These are phyloP conservation scores for Apiosordaria backusii DNA, from an alignment of 495 filamentous ascomycete genomes.

Conservation along the genomic window DNA sequence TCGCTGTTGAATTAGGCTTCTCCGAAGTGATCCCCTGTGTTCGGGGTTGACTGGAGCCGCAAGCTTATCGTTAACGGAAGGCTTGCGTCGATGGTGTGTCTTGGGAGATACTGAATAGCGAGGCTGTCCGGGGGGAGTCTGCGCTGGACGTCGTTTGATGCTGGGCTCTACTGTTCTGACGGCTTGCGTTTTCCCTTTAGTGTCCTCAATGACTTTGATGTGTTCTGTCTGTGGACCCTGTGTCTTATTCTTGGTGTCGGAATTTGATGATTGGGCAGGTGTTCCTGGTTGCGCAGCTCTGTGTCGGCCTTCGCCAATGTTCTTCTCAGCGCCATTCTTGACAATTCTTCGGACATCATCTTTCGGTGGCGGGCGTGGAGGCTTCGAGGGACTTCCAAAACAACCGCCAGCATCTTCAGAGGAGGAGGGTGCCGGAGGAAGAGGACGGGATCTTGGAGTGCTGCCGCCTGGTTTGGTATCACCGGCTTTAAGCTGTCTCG, in stretches of 20 bases:
- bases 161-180: background rate
- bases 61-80: conserved; percentile 19
- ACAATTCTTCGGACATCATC: background rate
- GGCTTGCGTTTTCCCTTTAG: background rate
- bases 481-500: conserved; percentile 9
- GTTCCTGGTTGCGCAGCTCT: background rate
- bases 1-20: conserved; percentile 37
- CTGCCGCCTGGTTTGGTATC: background rate
- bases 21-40: conserved; percentile 35
- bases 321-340: conserved; percentile 15
- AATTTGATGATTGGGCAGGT: background rate
- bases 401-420: conserved; percentile 18
- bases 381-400: conserved; percentile 19
- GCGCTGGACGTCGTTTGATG: conserved; percentile 16
- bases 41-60: conserved; percentile 31
- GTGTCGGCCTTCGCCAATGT: conserved; percentile 10
- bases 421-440: background rate
- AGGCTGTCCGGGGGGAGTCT: conserved; percentile 6
- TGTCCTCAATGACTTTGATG: background rate
- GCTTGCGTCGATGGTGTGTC: background rate
- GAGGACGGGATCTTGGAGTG: background rate
- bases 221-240: background rate
- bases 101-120: conserved; percentile 22
- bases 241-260: background rate
- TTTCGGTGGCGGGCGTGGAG: conserved; percentile 6